Conservation (phyloP, 148 eudicot genomes). For the Camellia japonica region DNA sequence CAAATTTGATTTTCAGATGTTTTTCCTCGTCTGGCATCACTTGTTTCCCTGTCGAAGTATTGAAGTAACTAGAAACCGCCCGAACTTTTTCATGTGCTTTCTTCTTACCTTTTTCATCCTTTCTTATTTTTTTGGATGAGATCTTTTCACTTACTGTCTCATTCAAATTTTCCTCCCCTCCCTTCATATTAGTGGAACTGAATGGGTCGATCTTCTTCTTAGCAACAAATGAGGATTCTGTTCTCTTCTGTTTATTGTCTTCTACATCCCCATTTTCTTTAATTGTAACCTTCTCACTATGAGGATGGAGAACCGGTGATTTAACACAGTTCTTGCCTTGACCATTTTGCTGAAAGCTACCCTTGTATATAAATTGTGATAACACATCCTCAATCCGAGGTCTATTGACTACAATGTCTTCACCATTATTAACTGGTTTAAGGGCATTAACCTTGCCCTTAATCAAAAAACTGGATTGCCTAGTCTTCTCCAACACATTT, state of each 20-base stretch:
- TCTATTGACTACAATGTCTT: not conserved
- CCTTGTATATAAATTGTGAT: conserved; percentile 35
- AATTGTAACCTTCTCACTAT: not conserved
- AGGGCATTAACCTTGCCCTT: not conserved
- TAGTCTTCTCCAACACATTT: not conserved
- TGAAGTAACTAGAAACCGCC: conserved; percentile 27
- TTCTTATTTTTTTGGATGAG: conserved; percentile 7
- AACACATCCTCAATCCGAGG: conserved; percentile 27
- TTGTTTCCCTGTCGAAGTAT: conserved; percentile 2
- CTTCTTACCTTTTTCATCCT: not conserved
- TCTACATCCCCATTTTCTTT: not conserved
- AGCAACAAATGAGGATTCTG: not conserved
- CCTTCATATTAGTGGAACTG: not conserved
- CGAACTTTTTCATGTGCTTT: not conserved
- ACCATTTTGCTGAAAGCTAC: conserved; percentile 8
- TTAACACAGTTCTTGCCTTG: not conserved
- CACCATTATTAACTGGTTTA: not conserved
- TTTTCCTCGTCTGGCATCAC: not conserved
- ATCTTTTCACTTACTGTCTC: not conserved
- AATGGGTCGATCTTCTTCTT: not conserved
- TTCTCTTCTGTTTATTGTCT: not conserved
- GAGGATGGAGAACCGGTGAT: conserved; percentile 8
- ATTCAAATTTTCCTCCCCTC: not conserved
- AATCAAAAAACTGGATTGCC: no score
- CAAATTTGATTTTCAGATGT: not conserved